These are phyloP conservation scores for Collybia mongolica DNA, from an alignment of 768 basidiomycete genomes.

Conservation along the genomic window DNA sequence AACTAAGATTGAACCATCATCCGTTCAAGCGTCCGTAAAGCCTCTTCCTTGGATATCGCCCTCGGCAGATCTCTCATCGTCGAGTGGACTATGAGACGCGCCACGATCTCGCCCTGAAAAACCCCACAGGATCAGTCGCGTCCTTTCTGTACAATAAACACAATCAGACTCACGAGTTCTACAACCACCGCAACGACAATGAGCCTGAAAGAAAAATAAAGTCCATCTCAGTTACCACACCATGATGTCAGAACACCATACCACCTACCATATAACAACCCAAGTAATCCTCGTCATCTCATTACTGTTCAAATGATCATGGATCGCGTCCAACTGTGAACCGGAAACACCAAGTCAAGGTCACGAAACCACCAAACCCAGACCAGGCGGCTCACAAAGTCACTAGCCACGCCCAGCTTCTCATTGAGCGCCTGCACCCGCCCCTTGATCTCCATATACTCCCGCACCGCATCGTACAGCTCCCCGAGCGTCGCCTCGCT, in stretches of 20 bases:
- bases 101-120: slow-evolving; percentile 75
- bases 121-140: neutral
- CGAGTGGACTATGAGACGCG: slow-evolving; percentile 71
- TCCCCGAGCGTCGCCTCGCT: slow-evolving; percentile 87
- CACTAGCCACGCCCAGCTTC: slow-evolving; percentile 82
- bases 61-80: slow-evolving; percentile 29
- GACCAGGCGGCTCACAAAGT: slow-evolving; percentile 61
- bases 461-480: slow-evolving; percentile 88
- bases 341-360: no score
- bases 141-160: neutral
- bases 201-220: slow-evolving; percentile 50
- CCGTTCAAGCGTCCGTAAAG: slow-evolving; percentile 38
- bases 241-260: slow-evolving; percentile 13
- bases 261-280: slow-evolving; percentile 45
- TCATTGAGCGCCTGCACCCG: slow-evolving; percentile 87
- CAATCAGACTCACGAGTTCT: slow-evolving; percentile 59
- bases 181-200: slow-evolving; percentile 91
- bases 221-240: slow-evolving; percentile 1
- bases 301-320: slow-evolving; percentile 87
- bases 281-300: slow-evolving; percentile 89
- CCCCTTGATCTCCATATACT: slow-evolving; percentile 90
- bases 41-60: slow-evolving; percentile 34
- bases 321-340: slow-evolving; percentile 88
- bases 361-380: neutral
- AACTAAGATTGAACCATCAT: slow-evolving; percentile 27